Base-by-base conservation (phyloP, 306 rosid genomes). In the Senna tora region DNA sequence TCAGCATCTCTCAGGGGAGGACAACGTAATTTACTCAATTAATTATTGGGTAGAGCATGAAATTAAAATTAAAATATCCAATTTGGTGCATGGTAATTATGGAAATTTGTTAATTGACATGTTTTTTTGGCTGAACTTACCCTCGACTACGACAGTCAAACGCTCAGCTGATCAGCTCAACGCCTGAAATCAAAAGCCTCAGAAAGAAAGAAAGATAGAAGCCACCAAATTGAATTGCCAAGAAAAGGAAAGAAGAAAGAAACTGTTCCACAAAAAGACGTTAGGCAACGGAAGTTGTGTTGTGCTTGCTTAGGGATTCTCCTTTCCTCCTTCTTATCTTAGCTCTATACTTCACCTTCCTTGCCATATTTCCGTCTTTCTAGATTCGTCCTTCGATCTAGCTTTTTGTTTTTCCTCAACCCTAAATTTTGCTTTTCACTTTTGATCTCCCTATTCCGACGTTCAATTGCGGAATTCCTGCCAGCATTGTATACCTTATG, bases 341-440 rank as follows among this genome's bases (percentile, higher is more conserved):
- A 41, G 22, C 59, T 41, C 20, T 49, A n/a, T 16, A 69, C 54
- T n/a, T 14, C 38, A 12, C 54, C 54, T 76, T 72, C 64, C 65
- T 50, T 66, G 75, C 9, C 69, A 43, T 53, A 66, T 57, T 67
- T 38, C 15, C 14, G 9, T 63, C 5, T 34, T 42, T 33, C 17
- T 66, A 54, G 46, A 62, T 70, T 65, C 41, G 22, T 17, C 50
- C 70, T 74, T 68, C 34, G 83, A 81, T 84, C 84, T 81, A 34
- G 13, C 57, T 54, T 76, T 65, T 63, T 8, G 33, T 20, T 65
- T 74, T 7, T 41, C 32, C 8, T 59, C 21, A 78, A 65, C 83
- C 81, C 85, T 78, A 77, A 51, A 50, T 28, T 45, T 39, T 41
- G 61, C 20, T 14, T 32, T 3, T 28, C 42, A 46, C 46, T 53